phyloP scores from a whole-genome alignment of 768 basidiomycete genomes.

The Termitomyces sp. region DNA sequence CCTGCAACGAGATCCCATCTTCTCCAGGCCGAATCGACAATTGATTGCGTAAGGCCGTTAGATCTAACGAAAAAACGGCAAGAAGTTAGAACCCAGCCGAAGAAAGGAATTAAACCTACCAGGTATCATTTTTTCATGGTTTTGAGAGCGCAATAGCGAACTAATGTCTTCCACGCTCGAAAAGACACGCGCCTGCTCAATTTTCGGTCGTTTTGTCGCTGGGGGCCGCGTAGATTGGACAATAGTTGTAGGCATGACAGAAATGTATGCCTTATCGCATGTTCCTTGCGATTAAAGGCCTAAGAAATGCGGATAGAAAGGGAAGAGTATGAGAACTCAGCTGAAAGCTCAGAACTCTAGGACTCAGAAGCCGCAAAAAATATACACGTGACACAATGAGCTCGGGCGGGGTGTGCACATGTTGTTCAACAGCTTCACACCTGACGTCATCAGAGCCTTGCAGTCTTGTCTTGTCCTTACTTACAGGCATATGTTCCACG shows the following conservation, averaged over 20 bases:
- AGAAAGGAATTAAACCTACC: slow-evolving; percentile 20
- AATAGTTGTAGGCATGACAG: background rate
- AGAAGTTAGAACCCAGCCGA: slow-evolving; percentile 3
- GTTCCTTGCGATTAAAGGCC: background rate
- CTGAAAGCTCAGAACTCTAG: no score
- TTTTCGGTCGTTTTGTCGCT: background rate
- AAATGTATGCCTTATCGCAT: background rate
- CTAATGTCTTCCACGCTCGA: slow-evolving; percentile 29
- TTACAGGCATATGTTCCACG: no score
- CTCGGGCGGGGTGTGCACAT: background rate
- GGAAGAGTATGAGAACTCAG: no score
- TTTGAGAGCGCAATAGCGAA: slow-evolving; percentile 27
- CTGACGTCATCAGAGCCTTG: background rate
- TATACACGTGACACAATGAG: background rate
- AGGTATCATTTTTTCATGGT: slow-evolving; percentile 26
- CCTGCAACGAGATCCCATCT: slow-evolving; percentile 43
- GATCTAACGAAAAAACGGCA: slow-evolving; percentile 23
- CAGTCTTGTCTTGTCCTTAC: no score
- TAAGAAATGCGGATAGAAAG: background rate
- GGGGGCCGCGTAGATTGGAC: background rate
- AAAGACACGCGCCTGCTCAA: slow-evolving; percentile 11
- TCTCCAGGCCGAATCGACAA: slow-evolving; percentile 52
- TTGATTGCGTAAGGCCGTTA: slow-evolving; percentile 61
- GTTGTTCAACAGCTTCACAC: background rate
- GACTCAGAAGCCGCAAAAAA: no score